These are phyloP conservation scores for Microsporum audouinii DNA, from an alignment of 2,329 filamentous ascomycete species.

Conservation along the genomic window DNA sequence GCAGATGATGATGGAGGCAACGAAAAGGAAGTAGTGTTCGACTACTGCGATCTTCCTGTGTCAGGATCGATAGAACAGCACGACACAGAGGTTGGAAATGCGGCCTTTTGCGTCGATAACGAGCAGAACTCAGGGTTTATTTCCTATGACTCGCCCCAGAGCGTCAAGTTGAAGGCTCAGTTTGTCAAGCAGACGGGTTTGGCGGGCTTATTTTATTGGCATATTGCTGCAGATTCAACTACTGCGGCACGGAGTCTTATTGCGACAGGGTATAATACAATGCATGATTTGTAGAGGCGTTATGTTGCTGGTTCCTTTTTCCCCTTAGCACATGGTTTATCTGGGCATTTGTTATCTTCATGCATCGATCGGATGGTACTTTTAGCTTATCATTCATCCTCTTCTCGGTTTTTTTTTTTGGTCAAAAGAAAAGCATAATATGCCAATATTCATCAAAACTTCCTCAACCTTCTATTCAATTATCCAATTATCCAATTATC, in stretches of 20 bases:
- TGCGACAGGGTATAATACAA: conserved; percentile 46
- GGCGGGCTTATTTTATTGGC: conserved; percentile 72
- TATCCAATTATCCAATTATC: too few species aligned
- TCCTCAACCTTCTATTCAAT: too few species aligned
- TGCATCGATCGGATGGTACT: background rate
- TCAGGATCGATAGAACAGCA: conserved; percentile 52
- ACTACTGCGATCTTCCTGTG: conserved; percentile 59
- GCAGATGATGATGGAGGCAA: conserved; percentile 22
- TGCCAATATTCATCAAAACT: background rate
- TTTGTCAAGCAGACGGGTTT: conserved; percentile 62
- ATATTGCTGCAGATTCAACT: conserved; percentile 58
- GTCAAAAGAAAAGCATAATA: background rate
- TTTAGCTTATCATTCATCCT: background rate
- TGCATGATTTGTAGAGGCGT: conserved; percentile 30
- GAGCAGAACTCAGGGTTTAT: conserved; percentile 67
- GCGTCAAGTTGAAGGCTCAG: conserved; percentile 61
- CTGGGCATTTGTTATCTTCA: background rate
- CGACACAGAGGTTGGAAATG: conserved; percentile 51
- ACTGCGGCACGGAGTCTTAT: conserved; percentile 46
- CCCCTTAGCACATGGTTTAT: background rate
- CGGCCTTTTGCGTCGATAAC: conserved; percentile 53
- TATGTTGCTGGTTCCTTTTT: background rate
- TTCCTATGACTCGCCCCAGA: conserved; percentile 67
- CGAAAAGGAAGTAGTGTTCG: conserved; percentile 59
- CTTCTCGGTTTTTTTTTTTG: background rate